These are phyloP conservation scores for Zopfia rhizophila DNA, from an alignment of 2,329 filamentous ascomycete species.

Conservation along the genomic window DNA sequence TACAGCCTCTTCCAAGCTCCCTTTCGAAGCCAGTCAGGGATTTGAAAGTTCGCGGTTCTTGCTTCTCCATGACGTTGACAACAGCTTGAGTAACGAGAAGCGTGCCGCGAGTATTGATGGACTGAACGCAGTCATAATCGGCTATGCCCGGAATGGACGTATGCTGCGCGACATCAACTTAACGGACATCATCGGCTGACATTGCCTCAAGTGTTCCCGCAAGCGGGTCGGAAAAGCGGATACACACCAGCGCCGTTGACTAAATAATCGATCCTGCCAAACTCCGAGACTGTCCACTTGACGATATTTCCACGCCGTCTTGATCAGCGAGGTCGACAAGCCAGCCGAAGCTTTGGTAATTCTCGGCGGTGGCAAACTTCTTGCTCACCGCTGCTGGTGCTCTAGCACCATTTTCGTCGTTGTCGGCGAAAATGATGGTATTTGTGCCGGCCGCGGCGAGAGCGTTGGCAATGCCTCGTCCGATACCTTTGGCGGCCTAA, in stretches of 20 bases:
- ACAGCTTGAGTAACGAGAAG: constrained; percentile 4
- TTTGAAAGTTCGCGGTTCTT: constrained; percentile 10
- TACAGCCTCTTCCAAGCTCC: constrained; percentile 23
- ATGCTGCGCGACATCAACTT: constrained; percentile 7
- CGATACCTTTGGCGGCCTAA: constrained; percentile 17
- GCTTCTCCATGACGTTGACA: constrained; percentile 10
- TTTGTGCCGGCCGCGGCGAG: constrained; percentile 18
- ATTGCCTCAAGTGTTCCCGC: background rate
- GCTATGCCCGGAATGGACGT: constrained; percentile 2
- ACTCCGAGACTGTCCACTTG: constrained; percentile 17
- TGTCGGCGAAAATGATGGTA: constrained; percentile 16
- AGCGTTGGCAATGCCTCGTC: constrained; percentile 12
- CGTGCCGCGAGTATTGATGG: constrained; percentile 5
- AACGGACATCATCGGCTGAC: background rate
- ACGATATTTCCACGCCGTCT: constrained; percentile 32
- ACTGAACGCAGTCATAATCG: constrained; percentile 8
- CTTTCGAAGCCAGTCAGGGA: background rate
- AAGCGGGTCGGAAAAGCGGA: background rate
- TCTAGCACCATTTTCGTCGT: constrained; percentile 5
- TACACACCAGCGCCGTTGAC: constrained; percentile 35
- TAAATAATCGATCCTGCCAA: constrained; percentile 38
- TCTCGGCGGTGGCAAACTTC: constrained; percentile 31
- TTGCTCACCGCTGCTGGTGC: constrained; percentile 29
- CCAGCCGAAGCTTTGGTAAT: constrained; percentile 30
- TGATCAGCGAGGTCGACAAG: constrained; percentile 36